Percentiles rank a stretch among this genome's conserved stretches.
Conservation (phyloP, 495 filamentous ascomycete genomes). For the Viridothelium virens region DNA sequence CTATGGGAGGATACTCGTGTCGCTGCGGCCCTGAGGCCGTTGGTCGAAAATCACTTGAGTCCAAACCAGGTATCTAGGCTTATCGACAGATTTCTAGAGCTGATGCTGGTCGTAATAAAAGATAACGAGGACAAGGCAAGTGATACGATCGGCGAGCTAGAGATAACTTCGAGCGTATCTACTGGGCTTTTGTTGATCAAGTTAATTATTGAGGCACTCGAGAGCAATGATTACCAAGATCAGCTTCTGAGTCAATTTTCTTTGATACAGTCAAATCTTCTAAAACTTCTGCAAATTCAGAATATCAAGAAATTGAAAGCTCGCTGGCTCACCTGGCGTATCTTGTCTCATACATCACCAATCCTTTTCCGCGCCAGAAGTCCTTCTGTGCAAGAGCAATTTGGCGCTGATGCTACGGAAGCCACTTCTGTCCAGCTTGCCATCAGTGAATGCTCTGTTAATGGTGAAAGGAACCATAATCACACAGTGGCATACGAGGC, state of each 20-base stretch:
- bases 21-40: not conserved
- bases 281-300: not conserved
- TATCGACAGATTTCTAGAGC: not conserved
- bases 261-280: slow-evolving; percentile 5
- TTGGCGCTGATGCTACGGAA: not conserved
- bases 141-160: not conserved
- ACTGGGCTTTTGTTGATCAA: slow-evolving; percentile 9
- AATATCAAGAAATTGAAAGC: not conserved
- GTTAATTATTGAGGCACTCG: not conserved
- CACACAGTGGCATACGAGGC: not conserved
- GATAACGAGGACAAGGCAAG: not conserved
- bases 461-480: not conserved
- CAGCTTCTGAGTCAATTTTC: not conserved
- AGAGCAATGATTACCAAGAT: not conserved
- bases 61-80: slow-evolving; percentile 1
- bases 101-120: not conserved
- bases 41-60: not conserved
- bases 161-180: not conserved
- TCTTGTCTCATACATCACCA: not conserved
- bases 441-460: not conserved
- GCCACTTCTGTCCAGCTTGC: not conserved
- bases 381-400: not conserved
- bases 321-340: slow-evolving; percentile 1
- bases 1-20: not conserved
- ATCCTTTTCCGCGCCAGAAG: not conserved